These are phyloP conservation scores for Cudoniella acicularis DNA, from an alignment of 495 filamentous ascomycete species.

Conservation along the genomic window DNA sequence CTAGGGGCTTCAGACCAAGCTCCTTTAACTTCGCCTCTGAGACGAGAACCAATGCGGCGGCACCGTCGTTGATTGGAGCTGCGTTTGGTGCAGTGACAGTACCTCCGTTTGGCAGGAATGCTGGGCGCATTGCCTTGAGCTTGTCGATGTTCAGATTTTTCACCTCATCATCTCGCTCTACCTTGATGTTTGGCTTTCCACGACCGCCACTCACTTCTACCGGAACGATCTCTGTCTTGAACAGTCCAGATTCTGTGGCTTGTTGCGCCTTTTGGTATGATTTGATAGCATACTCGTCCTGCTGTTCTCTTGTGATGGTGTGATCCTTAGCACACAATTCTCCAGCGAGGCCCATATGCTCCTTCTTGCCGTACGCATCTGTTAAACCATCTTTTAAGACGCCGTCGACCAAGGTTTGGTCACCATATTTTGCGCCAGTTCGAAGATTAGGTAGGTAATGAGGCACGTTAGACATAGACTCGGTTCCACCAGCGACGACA, in stretches of 20 bases:
- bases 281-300: constrained; percentile 91
- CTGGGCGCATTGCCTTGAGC: constrained; percentile 76
- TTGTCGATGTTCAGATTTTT: constrained; percentile 97
- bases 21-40: constrained; percentile 86
- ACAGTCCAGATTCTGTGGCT: constrained; percentile 72
- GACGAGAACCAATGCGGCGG: constrained; percentile 83
- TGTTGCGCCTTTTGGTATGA: constrained; percentile 88
- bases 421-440: constrained; percentile 83
- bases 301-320: constrained; percentile 70
- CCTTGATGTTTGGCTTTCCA: constrained; percentile 78
- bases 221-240: constrained; percentile 83
- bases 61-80: constrained; percentile 91
- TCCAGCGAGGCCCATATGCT: constrained; percentile 90
- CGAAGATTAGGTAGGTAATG: constrained; percentile 88
- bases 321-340: constrained; percentile 92
- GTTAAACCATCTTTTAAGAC: constrained; percentile 88
- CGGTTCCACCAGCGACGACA: constrained; percentile 87
- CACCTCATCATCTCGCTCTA: constrained; percentile 90
- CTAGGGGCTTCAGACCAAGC: constrained; percentile 83
- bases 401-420: constrained; percentile 82
- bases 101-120: constrained; percentile 76
- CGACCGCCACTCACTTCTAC: constrained; percentile 83
- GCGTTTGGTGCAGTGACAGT: constrained; percentile 98
- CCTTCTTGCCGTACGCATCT: constrained; percentile 83
- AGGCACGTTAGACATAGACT: constrained; percentile 98